phyloP scores from a whole-genome alignment of 1,284 basidiomycete genomes.

The Cronartium quercuum region DNA sequence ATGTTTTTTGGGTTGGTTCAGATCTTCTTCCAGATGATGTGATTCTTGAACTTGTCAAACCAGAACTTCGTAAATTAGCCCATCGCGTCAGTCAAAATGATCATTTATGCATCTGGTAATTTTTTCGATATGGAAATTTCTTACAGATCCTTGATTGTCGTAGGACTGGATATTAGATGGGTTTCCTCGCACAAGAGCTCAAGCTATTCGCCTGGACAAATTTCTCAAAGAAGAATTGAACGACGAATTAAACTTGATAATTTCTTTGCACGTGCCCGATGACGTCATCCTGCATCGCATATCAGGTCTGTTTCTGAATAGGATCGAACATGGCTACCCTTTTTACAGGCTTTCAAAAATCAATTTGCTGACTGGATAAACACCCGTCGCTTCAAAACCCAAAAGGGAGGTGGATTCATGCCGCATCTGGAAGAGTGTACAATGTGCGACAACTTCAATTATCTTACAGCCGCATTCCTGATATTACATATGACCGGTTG shows the following conservation, averaged over 20 bases:
- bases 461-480: background rate
- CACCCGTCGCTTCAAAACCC: background rate
- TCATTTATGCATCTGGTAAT: background rate
- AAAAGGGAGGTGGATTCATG: conserved; percentile 82
- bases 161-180: conserved; percentile 90
- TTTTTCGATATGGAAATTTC: background rate
- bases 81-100: conserved; percentile 53
- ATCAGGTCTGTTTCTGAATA: conserved; percentile 53
- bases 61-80: conserved; percentile 63
- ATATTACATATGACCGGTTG: background rate
- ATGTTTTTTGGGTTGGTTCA: conserved; percentile 27
- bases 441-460: conserved; percentile 58
- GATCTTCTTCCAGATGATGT: conserved; percentile 68
- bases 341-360: background rate
- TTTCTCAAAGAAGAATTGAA: conserved; percentile 48
- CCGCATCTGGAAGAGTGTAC: conserved; percentile 87
- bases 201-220: conserved; percentile 73
- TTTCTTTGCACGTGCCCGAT: conserved; percentile 88
- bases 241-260: conserved; percentile 66
- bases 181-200: conserved; percentile 85
- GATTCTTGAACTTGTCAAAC: conserved; percentile 66
- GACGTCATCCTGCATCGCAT: conserved; percentile 82
- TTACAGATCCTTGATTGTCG: background rate
- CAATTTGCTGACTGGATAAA: background rate
- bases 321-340: background rate